Conservation (phyloP, 2,329 filamentous ascomycete species). For the Fusarium odoratissimum region DNA sequence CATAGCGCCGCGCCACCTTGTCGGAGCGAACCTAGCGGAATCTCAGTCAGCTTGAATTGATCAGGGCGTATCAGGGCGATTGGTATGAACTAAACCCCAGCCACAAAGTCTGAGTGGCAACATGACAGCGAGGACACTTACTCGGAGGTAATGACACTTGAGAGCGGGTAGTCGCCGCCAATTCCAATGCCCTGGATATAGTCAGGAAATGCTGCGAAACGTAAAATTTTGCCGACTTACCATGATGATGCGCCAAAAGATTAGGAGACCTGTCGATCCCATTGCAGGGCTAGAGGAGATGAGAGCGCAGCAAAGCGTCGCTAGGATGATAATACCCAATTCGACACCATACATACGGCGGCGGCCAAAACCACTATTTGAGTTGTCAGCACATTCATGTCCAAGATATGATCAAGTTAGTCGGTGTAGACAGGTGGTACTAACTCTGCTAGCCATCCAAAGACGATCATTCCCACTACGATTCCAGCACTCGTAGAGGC, state of each 20-base stretch:
- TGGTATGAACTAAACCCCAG: slow-evolving; percentile 7
- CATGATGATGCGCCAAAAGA: slow-evolving; percentile 84
- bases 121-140: slow-evolving; percentile 44
- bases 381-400: slow-evolving; percentile 26
- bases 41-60: slow-evolving; percentile 29
- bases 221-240: slow-evolving; percentile 46
- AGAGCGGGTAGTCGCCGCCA: slow-evolving; percentile 85
- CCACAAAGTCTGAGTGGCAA: slow-evolving; percentile 24
- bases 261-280: slow-evolving; percentile 69
- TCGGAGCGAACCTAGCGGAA: slow-evolving; percentile 75
- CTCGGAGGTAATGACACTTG: slow-evolving; percentile 81
- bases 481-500: slow-evolving; percentile 84
- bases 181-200: slow-evolving; percentile 72
- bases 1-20: slow-evolving; percentile 84
- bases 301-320: slow-evolving; percentile 75
- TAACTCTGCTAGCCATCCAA: slow-evolving; percentile 80
- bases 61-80: neutral
- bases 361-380: slow-evolving; percentile 69
- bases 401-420: too few relatives aligned
- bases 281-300: slow-evolving; percentile 70
- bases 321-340: slow-evolving; percentile 76
- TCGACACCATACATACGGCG: slow-evolving; percentile 87
- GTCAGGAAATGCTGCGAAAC: slow-evolving; percentile 20
- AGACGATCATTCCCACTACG: slow-evolving; percentile 80
- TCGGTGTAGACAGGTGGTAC: slow-evolving; percentile 18